Percentiles rank a stretch among this genome's conserved stretches.
Conservation (phyloP, 2,329 filamentous ascomycete genomes). For the Microascus cirrosus region DNA sequence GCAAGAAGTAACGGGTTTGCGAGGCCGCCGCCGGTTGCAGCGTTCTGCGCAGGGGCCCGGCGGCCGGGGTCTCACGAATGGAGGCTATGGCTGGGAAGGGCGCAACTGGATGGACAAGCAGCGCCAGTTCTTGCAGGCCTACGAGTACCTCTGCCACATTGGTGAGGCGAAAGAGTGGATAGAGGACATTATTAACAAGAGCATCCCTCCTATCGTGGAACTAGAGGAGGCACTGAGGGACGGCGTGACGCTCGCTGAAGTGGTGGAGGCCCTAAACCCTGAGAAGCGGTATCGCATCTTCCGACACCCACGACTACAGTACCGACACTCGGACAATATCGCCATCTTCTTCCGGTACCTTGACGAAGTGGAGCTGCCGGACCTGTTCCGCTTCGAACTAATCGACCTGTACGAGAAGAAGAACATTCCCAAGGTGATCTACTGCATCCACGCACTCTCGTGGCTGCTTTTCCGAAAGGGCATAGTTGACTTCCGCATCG, state of each 20-base stretch:
- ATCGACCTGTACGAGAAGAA: constrained; percentile 99
- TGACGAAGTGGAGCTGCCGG: constrained; percentile 82
- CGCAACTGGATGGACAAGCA: constrained; percentile 99
- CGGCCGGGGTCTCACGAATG: constrained; percentile 9
- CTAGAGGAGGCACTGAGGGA: constrained; percentile 86
- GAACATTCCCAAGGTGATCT: constrained; percentile 98
- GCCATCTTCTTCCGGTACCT: constrained; percentile 92
- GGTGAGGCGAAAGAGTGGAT: constrained; percentile 99
- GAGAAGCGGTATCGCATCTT: constrained; percentile 73
- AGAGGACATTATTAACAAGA: constrained; percentile 73
- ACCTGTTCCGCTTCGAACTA: constrained; percentile 92
- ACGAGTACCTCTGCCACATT: constrained; percentile 97
- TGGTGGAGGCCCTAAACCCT: constrained; percentile 81
- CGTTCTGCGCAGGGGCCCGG: constrained; percentile 46
- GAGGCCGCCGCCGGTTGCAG: constrained; percentile 75
- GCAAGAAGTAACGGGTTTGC: constrained; percentile 79
- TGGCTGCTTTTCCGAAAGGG: constrained; percentile 96
- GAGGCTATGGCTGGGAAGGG: constrained; percentile 61
- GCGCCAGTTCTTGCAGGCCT: constrained; percentile 88
- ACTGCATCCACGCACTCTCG: constrained; percentile 93
- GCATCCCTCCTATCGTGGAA: constrained; percentile 85
- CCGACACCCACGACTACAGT: constrained; percentile 73
- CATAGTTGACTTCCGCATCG: constrained; percentile 90
- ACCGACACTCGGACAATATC: constrained; percentile 95
- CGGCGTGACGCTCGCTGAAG: constrained; percentile 86